Percentiles rank a stretch among this genome's conserved stretches.
These are phyloP conservation scores for Fusarium abutilonis DNA, from an alignment of 2,329 filamentous ascomycete genomes.

Conservation along the genomic window DNA sequence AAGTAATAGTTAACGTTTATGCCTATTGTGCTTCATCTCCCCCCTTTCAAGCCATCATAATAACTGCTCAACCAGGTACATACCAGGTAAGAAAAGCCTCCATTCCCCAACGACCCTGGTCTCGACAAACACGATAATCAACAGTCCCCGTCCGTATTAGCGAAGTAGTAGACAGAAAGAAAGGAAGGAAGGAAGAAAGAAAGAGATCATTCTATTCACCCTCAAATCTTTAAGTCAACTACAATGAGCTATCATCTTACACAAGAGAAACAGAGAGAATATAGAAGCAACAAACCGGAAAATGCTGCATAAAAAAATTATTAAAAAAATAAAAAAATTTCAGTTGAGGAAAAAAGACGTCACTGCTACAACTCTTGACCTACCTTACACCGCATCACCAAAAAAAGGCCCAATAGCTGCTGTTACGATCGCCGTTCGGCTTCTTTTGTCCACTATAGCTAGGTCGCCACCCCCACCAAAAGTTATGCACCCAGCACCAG, in stretches of 20 bases:
- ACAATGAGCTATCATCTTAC: background rate
- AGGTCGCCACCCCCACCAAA: constrained; percentile 41
- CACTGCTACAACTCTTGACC: constrained; percentile 24
- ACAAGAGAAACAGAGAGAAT: constrained; percentile 3
- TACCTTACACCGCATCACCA: constrained; percentile 4
- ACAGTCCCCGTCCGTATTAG: background rate
- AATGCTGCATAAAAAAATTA: background rate
- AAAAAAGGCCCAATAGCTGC: constrained; percentile 12
- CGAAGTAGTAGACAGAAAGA: constrained; percentile 1
- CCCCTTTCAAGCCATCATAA: constrained; percentile 11
- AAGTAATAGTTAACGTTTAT: background rate
- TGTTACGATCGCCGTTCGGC: background rate
- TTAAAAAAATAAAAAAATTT: background rate
- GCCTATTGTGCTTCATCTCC: constrained; percentile 18
- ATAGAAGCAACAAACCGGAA: constrained; percentile 11
- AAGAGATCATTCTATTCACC: background rate
- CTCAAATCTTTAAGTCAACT: too few relatives aligned
- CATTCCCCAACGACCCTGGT: constrained; percentile 28
- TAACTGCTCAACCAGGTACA: constrained; percentile 1
- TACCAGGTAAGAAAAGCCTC: constrained; percentile 27
- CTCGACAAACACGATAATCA: constrained; percentile 11
- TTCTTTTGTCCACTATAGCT: constrained; percentile 30
- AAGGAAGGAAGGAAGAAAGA: background rate
- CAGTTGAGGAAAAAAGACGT: constrained; percentile 13
- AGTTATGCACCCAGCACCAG: constrained; percentile 3